Conservation (phyloP, 2,329 filamentous ascomycete genomes). For the Gaeumannomyces tritici region DNA sequence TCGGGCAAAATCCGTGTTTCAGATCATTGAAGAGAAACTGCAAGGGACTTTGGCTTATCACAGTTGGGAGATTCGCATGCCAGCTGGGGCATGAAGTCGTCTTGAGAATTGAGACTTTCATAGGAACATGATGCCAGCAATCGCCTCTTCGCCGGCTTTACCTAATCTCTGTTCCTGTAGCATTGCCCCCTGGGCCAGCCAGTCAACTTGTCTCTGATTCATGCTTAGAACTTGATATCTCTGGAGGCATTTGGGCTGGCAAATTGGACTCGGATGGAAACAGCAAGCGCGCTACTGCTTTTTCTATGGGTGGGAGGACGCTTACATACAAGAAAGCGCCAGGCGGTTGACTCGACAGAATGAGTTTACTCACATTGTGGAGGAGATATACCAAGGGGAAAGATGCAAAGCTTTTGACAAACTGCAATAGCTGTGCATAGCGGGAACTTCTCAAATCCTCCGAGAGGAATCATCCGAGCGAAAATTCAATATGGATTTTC, state of each 20-base stretch:
- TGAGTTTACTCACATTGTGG: not conserved
- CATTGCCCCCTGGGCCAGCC: not conserved
- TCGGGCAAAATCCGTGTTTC: slow-evolving; percentile 30
- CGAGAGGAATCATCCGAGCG: not conserved
- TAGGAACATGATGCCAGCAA: not conserved
- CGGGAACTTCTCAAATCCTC: not conserved
- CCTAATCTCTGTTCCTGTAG: too few species aligned
- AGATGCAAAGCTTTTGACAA: not conserved
- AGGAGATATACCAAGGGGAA: not conserved
- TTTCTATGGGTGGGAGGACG: too few species aligned
- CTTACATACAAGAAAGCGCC: too few species aligned
- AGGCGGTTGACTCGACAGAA: not conserved
- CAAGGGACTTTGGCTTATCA: too few species aligned
- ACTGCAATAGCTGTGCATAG: not conserved
- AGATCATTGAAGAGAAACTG: not conserved
- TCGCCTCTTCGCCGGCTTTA: too few species aligned
- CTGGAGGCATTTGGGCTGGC: not conserved
- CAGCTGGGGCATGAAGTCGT: not conserved
- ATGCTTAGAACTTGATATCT: not conserved
- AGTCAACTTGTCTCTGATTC: not conserved
- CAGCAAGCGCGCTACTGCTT: too few species aligned
- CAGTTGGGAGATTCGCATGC: too few species aligned
- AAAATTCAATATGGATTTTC: not conserved
- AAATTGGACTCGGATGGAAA: not conserved
- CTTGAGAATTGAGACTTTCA: not conserved